A percentile compares a stretch with the other conserved stretches of the same genome.
Evolutionary conservation across 768 basidiomycete species (phyloP).

Genomic region (Tulasnella sp.): DNA sequence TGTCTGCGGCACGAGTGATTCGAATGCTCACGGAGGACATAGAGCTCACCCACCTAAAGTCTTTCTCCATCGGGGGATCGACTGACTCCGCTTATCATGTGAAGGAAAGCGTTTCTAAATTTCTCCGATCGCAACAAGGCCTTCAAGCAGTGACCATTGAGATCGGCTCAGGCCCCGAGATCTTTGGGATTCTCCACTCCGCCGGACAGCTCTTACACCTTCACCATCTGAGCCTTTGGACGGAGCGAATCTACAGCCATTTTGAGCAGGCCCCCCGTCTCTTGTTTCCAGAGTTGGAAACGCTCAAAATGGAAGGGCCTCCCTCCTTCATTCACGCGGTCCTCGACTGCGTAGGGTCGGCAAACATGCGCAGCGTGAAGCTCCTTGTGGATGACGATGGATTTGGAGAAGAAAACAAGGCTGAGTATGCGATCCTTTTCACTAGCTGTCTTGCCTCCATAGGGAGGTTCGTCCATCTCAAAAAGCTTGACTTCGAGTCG

Average conservation of each 20-base stretch:
- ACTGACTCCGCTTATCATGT: neutral
- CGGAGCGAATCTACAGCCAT: neutral
- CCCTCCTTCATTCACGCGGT: neutral
- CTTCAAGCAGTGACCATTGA: neutral
- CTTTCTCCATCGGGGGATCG: neutral
- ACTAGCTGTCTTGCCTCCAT: neutral
- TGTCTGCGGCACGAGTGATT: neutral
- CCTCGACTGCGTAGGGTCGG: neutral
- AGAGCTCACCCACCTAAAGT: neutral
- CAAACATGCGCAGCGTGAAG: neutral
- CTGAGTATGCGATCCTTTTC: neutral
- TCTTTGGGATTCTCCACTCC: neutral
- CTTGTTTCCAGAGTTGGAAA: neutral
- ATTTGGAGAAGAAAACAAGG: neutral
- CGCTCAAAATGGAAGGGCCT: neutral
- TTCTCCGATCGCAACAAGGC: neutral
- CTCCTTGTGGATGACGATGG: neutral
- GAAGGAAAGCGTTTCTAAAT: neutral
- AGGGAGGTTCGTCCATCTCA: neutral
- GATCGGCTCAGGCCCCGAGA: neutral
- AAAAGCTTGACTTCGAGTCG: neutral
- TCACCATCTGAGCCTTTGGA: neutral
- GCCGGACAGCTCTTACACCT: neutral
- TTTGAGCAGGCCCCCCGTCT: neutral
- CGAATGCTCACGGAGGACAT: neutral